These are phyloP conservation scores for Metschnikowia similis DNA, from an alignment of 805 yeast species.

Conservation along the genomic window DNA sequence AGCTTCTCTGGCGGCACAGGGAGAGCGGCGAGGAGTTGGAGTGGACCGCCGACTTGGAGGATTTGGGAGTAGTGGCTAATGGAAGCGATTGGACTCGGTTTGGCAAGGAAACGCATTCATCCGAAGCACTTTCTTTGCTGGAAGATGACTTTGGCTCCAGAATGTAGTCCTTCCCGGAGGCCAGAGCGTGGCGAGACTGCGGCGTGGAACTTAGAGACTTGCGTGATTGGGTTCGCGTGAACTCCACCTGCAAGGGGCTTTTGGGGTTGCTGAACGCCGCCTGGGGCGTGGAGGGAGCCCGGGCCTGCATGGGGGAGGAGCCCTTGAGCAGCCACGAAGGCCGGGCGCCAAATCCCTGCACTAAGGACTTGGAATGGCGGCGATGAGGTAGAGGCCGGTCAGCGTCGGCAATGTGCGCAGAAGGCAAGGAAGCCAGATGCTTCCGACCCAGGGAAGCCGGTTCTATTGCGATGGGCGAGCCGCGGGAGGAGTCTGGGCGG, in stretches of 20 bases:
- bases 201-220: conserved; percentile 39
- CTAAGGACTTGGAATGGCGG: conserved; percentile 12
- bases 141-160: not conserved
- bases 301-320: conserved; percentile 7
- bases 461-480: not conserved
- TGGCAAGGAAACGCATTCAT: not conserved
- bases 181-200: conserved; percentile 16
- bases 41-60: conserved; percentile 7
- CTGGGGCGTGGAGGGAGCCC: conserved; percentile 8
- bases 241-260: conserved; percentile 13
- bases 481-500: not conserved
- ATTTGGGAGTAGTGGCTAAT: conserved; percentile 5
- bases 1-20: conserved; percentile 9
- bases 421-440: conserved; percentile 15
- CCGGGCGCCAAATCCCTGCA: conserved; percentile 1
- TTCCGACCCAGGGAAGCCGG: conserved; percentile 7
- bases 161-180: not conserved
- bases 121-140: not conserved
- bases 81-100: not conserved
- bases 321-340: not conserved
- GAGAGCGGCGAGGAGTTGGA: conserved; percentile 11
- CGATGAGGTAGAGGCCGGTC: conserved; percentile 4
- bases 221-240: conserved; percentile 31
- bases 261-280: conserved; percentile 13
- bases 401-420: conserved; percentile 1